phyloP scores from a whole-genome alignment of 192 early-diverging fungal species.

The Entomortierella chlamydospora region DNA sequence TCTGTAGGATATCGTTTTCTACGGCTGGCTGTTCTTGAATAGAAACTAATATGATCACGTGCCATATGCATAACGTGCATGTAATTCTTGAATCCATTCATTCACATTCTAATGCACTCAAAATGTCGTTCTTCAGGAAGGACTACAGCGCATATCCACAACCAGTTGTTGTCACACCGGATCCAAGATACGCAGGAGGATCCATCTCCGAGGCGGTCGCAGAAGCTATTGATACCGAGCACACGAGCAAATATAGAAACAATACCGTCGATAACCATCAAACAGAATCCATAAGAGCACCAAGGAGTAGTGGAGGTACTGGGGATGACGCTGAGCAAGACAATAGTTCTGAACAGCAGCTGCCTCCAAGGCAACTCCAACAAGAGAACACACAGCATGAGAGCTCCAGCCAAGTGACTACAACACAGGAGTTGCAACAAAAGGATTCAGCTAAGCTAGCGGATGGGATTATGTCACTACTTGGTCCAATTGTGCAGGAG shows the following conservation, averaged over 20 bases:
- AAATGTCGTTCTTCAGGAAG: constrained; percentile 48
- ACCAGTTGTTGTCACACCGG: constrained; percentile 41
- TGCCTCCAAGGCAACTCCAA: not conserved
- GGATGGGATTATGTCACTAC: constrained; percentile 56
- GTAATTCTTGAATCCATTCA: too few relatives aligned
- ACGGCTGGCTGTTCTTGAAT: too few relatives aligned
- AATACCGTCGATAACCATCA: too few relatives aligned
- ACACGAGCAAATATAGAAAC: not conserved
- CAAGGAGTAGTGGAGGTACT: not conserved
- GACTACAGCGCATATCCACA: constrained; percentile 41
- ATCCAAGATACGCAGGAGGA: not conserved
- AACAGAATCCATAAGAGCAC: too few relatives aligned
- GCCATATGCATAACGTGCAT: too few relatives aligned
- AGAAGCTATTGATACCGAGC: constrained; percentile 19
- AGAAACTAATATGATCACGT: too few relatives aligned
- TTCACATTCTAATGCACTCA: too few relatives aligned
- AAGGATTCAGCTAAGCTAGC: constrained; percentile 31
- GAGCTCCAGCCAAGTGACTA: not conserved
- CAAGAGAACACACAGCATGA: not conserved
- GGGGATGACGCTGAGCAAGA: not conserved
- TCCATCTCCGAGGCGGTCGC: constrained; percentile 29
- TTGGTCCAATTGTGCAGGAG: constrained; percentile 62
- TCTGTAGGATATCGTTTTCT: too few relatives aligned
- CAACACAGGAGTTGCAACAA: constrained; percentile 6
- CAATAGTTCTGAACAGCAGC: too few relatives aligned